Base-by-base conservation (phyloP, 192 early-diverging fungal species). In the Geranomyces variabilis region DNA sequence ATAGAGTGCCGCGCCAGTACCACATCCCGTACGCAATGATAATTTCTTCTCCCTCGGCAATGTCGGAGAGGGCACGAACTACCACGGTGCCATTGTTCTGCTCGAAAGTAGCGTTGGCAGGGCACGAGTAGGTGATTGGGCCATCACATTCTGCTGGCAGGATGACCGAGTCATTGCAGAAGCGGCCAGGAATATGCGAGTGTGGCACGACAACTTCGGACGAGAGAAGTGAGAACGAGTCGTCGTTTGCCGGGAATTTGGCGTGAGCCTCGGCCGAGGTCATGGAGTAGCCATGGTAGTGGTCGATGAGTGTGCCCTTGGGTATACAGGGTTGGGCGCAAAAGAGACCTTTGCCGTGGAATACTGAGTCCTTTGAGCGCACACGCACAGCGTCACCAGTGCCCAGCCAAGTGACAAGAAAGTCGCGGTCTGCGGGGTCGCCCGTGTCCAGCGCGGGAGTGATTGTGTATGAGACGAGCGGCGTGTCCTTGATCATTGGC, bases 321-420 rank as follows among this genome's bases (percentile, higher is more conserved):
- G 70, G 59, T 19, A 72, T 72, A 15, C 36, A 21, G 46, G 64
- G 61, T 28, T 72, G 70, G 48, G 59, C 70, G 49, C 70, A 72
- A 64, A 72, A 72, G 17, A 72, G 70, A 13, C 70, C 70, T 43
- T 72, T 72, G 22, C 70, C 70, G 19, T 63, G 59, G 36, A 22
- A 72, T 8, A 8, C 29, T 8, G 61, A 64, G 55, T 72, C 43
- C 15, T 45, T 24, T 17, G 70, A 51, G 8, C 62, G 60, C 4
- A 72, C 61, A 17, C 55, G 55, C 17, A 70, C 57, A 12, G 43
- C 22, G 8, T 2, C 22, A 2, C 57, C 56, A 30, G 30, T 61
- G 21, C 3, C 8, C 55, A 31, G 43, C 69, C 69, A 70, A 14
- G 69, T 70, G 19, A 70, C 45, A 5, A 17, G 17, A 34, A 44